Evolutionary conservation across 2,329 filamentous ascomycete genomes (phyloP).

Genomic region (Phaeosphaeriaceae sp.): DNA sequence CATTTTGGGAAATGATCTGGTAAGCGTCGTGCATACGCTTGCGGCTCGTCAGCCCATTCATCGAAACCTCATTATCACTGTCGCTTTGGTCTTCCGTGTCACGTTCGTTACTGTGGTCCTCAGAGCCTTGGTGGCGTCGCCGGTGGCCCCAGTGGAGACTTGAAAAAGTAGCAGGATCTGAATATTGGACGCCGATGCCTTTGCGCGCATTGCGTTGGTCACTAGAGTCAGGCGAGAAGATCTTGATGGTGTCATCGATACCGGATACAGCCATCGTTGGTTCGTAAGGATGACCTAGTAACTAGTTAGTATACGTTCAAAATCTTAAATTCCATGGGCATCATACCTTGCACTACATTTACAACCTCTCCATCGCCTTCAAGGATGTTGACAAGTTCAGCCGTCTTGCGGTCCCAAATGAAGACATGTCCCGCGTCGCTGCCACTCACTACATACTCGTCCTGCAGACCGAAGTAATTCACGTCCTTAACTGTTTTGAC

Average conservation of each 20-base stretch:
- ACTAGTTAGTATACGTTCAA: slow-evolving; percentile 16
- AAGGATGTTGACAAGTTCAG: slow-evolving; percentile 67
- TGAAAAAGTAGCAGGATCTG: slow-evolving; percentile 51
- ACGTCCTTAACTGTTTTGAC: slow-evolving; percentile 72
- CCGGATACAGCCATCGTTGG: slow-evolving; percentile 70
- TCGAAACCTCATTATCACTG: slow-evolving; percentile 48
- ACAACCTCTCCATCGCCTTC: slow-evolving; percentile 73
- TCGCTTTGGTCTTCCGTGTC: slow-evolving; percentile 25
- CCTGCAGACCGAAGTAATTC: slow-evolving; percentile 70
- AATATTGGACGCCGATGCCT: slow-evolving; percentile 63
- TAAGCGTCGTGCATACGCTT: slow-evolving; percentile 67
- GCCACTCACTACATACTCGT: slow-evolving; percentile 72
- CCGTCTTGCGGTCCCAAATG: slow-evolving; percentile 71
- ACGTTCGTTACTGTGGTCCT: slow-evolving; percentile 8
- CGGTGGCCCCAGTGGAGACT: slow-evolving; percentile 43
- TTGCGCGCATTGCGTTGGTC: slow-evolving; percentile 63
- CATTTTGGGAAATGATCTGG: slow-evolving; percentile 67
- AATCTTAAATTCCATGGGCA: background rate
- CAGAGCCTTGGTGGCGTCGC: slow-evolving; percentile 9
- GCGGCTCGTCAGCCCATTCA: slow-evolving; percentile 60
- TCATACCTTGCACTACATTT: slow-evolving; percentile 68
- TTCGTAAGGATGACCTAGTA: slow-evolving; percentile 68
- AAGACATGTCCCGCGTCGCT: slow-evolving; percentile 71
- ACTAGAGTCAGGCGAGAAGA: slow-evolving; percentile 67
- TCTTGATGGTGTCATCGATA: slow-evolving; percentile 72